A percentile compares a stretch with the other conserved stretches of the same genome.
Conservation (phyloP, 805 yeast species). For the Candida maesae region DNA sequence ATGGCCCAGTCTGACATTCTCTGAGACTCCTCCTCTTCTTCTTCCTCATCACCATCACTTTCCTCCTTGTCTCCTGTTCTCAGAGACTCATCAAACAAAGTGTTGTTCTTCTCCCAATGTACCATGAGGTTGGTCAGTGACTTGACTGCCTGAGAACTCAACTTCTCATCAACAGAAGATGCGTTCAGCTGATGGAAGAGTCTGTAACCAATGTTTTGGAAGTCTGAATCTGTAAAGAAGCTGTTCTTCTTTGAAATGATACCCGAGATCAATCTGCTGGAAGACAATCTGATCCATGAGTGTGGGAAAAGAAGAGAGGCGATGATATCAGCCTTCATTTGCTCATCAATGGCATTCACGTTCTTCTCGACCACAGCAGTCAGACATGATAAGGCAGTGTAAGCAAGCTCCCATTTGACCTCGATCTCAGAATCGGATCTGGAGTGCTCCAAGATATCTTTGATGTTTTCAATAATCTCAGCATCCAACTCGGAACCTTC, state of each 20-base stretch:
- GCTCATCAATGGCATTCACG: constrained; percentile 25
- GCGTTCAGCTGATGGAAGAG: constrained; percentile 79
- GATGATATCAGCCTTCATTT: constrained; percentile 38
- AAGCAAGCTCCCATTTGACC: constrained; percentile 74
- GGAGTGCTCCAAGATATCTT: constrained; percentile 32
- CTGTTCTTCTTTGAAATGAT: constrained; percentile 39
- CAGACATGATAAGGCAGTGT: constrained; percentile 56
- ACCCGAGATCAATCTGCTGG: constrained; percentile 56
- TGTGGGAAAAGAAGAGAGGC: constrained; percentile 76
- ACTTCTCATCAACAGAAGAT: constrained; percentile 59
- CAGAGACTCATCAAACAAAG: constrained; percentile 28
- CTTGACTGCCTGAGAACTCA: constrained; percentile 63
- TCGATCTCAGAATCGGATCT: constrained; percentile 37
- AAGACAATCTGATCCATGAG: constrained; percentile 78
- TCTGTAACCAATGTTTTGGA: constrained; percentile 68
- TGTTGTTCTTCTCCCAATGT: constrained; percentile 51
- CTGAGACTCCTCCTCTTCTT: constrained; percentile 22
- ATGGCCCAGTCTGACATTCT: constrained; percentile 58
- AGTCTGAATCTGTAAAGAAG: constrained; percentile 39
- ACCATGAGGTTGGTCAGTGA: constrained; percentile 58
- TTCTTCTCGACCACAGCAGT: constrained; percentile 38
- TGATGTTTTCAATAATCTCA: constrained; percentile 34
- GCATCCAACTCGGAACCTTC: constrained; percentile 46
- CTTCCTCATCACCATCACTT: constrained; percentile 22
- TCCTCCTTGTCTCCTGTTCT: constrained; percentile 5